A percentile compares a stretch with the other conserved stretches of the same genome.
Conservation (phyloP, 495 filamentous ascomycete species). For the Penicillium verhagenii region DNA sequence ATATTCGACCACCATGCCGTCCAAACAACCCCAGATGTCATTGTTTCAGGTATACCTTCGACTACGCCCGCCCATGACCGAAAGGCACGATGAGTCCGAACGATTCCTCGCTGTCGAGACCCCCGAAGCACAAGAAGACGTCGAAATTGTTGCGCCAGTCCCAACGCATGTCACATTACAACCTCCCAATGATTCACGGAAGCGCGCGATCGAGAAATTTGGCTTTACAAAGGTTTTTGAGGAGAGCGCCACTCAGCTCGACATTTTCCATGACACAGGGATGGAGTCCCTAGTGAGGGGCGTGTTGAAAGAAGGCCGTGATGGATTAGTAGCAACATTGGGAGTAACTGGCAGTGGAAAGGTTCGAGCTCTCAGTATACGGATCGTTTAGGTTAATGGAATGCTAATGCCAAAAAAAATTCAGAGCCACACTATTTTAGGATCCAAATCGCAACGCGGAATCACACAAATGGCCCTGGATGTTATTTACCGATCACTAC, state of each 20-base stretch:
- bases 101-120: conserved; percentile 78
- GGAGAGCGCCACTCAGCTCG: conserved; percentile 76
- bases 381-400: neutral
- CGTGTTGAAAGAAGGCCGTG: conserved; percentile 75
- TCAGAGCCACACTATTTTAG: conserved; percentile 95
- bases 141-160: conserved; percentile 37
- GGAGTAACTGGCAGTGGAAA: conserved; percentile 97
- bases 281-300: conserved; percentile 74
- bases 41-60: conserved; percentile 94
- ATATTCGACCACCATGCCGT: conserved; percentile 20
- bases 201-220: conserved; percentile 88
- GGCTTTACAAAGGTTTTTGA: conserved; percentile 93
- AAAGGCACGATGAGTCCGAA: conserved; percentile 46
- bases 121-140: conserved; percentile 33
- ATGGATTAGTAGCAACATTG: conserved; percentile 87
- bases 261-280: conserved; percentile 82
- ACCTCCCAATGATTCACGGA: conserved; percentile 73
- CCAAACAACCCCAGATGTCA: conserved; percentile 51
- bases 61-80: conserved; percentile 67
- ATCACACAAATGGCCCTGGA: conserved; percentile 90
- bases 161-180: conserved; percentile 86
- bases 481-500: conserved; percentile 78
- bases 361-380: conserved; percentile 45
- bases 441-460: conserved; percentile 80
- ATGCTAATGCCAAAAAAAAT: conserved; percentile 12